Conservation (phyloP, 129 eudicot species). For the Heracleum sosnowskyi region DNA sequence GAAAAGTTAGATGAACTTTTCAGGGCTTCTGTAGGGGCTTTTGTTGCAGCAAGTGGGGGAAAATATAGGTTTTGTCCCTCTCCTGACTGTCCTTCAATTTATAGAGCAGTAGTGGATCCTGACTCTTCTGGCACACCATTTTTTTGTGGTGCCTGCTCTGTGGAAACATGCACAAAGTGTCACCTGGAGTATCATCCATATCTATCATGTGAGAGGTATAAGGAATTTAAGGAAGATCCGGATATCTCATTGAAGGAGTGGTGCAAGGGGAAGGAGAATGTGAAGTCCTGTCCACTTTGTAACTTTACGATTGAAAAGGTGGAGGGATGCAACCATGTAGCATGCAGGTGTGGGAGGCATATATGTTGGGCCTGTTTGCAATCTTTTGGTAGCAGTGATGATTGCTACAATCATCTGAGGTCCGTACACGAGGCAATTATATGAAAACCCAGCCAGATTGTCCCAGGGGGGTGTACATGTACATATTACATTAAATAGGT, state of each 20-base stretch:
- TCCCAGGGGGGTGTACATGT: not conserved
- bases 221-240: constrained; percentile 73
- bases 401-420: constrained; percentile 70
- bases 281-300: constrained; percentile 67
- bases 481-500: not conserved
- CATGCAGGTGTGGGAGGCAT: constrained; percentile 89
- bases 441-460: constrained; percentile 8
- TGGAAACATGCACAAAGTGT: constrained; percentile 77
- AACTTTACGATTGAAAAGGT: constrained; percentile 73
- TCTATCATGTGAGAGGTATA: constrained; percentile 70
- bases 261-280: constrained; percentile 67
- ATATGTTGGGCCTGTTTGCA: constrained; percentile 89
- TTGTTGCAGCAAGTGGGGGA: constrained; percentile 64
- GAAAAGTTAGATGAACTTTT: constrained; percentile 85
- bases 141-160: constrained; percentile 71
- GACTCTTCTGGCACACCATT: constrained; percentile 33
- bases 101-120: constrained; percentile 28
- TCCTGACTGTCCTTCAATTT: constrained; percentile 86
- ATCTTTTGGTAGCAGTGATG: constrained; percentile 38
- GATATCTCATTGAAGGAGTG: constrained; percentile 76
- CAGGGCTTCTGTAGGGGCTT: constrained; percentile 70
- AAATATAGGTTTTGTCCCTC: constrained; percentile 84
- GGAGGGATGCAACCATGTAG: constrained; percentile 94
- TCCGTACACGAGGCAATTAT: constrained; percentile 48
- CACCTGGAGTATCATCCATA: constrained; percentile 83